Conservation (phyloP, 179 eudicot genomes). For the Gypsophila paniculata region DNA sequence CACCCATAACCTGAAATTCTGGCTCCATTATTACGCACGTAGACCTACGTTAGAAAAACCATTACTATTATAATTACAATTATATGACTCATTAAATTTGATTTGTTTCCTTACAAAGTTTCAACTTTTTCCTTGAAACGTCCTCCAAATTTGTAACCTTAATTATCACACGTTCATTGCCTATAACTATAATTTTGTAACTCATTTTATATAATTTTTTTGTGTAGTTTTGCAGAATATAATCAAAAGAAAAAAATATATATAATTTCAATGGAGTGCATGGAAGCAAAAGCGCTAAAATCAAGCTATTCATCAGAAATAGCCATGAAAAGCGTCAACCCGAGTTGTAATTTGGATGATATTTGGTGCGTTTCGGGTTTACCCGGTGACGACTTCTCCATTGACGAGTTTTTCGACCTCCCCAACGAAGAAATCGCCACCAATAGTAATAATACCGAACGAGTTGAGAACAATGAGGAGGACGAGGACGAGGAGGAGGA, state of each 20-base stretch:
- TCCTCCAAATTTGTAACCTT: not conserved
- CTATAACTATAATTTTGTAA: not conserved
- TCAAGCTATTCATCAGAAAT: conserved; percentile 55
- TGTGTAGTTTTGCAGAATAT: not conserved
- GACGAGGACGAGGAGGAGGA: conserved; percentile 20
- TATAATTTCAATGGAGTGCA: conserved; percentile 45
- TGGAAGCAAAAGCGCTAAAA: conserved; percentile 63
- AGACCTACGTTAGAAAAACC: no score
- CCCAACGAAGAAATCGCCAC: conserved; percentile 36
- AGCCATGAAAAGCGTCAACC: conserved; percentile 33
- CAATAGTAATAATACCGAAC: no score
- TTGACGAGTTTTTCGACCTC: conserved; percentile 72
- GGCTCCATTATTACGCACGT: no score
- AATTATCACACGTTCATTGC: not conserved
- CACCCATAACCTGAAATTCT: no score
- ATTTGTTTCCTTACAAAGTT: no score
- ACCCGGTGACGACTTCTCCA: conserved; percentile 61
- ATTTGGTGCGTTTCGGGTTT: conserved; percentile 33
- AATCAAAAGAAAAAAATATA: no score
- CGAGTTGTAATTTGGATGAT: conserved; percentile 35
- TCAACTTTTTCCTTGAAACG: not conserved
- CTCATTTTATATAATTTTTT: no score
- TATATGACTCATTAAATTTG: not conserved
- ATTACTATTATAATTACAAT: no score
- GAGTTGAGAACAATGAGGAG: no score